Evolutionary conservation across 345 rosid genomes (phyloP), one percentile per base, ranked within the genome.

Genomic region (Sonneratia caseolaris): DNA sequence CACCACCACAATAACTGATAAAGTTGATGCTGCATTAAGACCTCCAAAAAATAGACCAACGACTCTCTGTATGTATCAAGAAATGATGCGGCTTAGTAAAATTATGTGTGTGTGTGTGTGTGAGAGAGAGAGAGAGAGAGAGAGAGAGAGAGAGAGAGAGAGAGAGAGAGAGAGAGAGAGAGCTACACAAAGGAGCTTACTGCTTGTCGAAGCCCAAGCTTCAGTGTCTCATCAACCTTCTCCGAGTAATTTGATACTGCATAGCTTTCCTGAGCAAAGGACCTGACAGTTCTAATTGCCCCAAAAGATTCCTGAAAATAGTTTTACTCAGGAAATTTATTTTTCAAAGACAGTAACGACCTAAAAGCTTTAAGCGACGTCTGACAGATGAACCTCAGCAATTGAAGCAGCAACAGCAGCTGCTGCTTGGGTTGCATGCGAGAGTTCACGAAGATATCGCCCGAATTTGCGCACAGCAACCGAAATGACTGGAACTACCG

Each of bases 371-470:
- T 13, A 24, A 62, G 5, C 3, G 66, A 10, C 9, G 27, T 27
- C 32, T 13, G 38, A 55, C 38, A 21, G 10, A 72, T 76, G 37
- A 70, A 94, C 98, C 98, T 94, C 97, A 40, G 97, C 97, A 77
- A 94, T 91, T 24, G 98, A 91, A 49, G 96, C 91, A 79, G 98
- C 90, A 69, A 81, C 86, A 32, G 98, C 98, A 76, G 98, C 97
- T 62, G 98, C 97, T 71, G 97, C 92, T 88, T 94, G 98, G 75
- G 95, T 94, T 74, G 73, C 77, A 80, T 94, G 93, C 32, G 97
- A 94, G 78, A 91, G 96, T 71, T 94, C 98, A 75, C 94, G 91
- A 70, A 94, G 87, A 81, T 82, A 91, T 37, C 89, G 88, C 14
- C 98, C 97, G 13, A 88, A 88, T 66, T 78, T 86, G 64, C 85